These are phyloP conservation scores for Cercospora beticola DNA, from an alignment of 2,329 filamentous ascomycete species.

Conservation along the genomic window DNA sequence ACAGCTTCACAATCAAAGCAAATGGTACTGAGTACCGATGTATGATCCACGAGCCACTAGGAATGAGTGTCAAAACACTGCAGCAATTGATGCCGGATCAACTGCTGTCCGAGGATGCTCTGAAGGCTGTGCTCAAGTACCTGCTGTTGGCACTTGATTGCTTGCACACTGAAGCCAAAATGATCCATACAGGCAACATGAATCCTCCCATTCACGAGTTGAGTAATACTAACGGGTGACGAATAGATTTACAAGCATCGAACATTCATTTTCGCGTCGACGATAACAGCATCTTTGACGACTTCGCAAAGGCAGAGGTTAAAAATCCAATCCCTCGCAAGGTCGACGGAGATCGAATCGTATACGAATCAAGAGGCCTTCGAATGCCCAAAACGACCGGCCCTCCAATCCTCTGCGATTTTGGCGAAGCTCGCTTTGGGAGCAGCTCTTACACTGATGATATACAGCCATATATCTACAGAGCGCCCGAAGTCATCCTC, in stretches of 20 bases:
- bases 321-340: slow-evolving; percentile 22
- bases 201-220: not conserved
- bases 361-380: slow-evolving; percentile 24
- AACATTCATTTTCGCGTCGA: slow-evolving; percentile 28
- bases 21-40: not conserved
- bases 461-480: slow-evolving; percentile 39
- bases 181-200: slow-evolving; percentile 6
- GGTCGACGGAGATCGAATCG: slow-evolving; percentile 20
- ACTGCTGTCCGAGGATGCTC: not conserved
- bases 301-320: slow-evolving; percentile 23
- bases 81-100: not conserved
- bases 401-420: slow-evolving; percentile 23
- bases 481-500: slow-evolving; percentile 41
- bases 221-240: not conserved
- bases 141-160: slow-evolving; percentile 3
- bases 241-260: slow-evolving; percentile 24
- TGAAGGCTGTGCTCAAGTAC: not conserved
- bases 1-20: not conserved
- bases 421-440: slow-evolving; percentile 25
- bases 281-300: slow-evolving; percentile 22
- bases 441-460: slow-evolving; percentile 28
- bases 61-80: not conserved
- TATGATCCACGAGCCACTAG: slow-evolving; percentile 1
- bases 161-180: slow-evolving; percentile 4
- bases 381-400: slow-evolving; percentile 15